Evolutionary conservation across 108 stramenopile genomes (phyloP).

Genomic region (Parmales sp.): DNA sequence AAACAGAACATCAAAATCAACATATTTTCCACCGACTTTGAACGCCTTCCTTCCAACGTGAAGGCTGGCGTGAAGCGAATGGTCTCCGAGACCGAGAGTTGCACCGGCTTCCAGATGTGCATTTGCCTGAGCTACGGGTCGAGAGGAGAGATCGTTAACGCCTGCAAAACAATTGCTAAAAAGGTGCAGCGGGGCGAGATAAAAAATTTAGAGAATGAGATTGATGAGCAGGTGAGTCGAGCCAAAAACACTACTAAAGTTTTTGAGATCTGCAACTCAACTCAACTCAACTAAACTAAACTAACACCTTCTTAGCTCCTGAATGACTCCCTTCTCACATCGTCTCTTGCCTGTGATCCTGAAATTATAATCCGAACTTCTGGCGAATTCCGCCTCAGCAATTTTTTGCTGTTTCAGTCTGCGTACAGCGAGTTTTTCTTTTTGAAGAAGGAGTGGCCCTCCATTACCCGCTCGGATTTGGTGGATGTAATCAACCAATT

Average conservation of each 20-base stretch:
- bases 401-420: constrained; percentile 87
- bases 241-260: too few species aligned
- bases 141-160: constrained; percentile 79
- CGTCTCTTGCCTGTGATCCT: constrained; percentile 50
- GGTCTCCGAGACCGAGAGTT: constrained; percentile 33
- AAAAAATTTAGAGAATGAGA: constrained; percentile 40
- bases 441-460: constrained; percentile 89
- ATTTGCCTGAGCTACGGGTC: constrained; percentile 88
- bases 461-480: constrained; percentile 49
- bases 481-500: constrained; percentile 37
- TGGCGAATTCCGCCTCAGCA: constrained; percentile 85
- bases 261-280: too few species aligned
- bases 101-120: constrained; percentile 42
- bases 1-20: constrained; percentile 55
- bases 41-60: constrained; percentile 41
- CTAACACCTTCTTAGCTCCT: too few species aligned
- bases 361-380: constrained; percentile 88
- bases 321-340: too few species aligned
- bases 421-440: constrained; percentile 94
- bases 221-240: constrained; percentile 44
- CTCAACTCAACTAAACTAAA: too few species aligned
- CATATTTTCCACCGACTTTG: constrained; percentile 61
- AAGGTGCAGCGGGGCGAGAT: constrained; percentile 41
- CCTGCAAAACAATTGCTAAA: constrained; percentile 42
- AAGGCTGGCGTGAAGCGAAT: constrained; percentile 36